Evolutionary conservation across 1,284 basidiomycete species (phyloP).

Genomic region (Xanthoconium separans): DNA sequence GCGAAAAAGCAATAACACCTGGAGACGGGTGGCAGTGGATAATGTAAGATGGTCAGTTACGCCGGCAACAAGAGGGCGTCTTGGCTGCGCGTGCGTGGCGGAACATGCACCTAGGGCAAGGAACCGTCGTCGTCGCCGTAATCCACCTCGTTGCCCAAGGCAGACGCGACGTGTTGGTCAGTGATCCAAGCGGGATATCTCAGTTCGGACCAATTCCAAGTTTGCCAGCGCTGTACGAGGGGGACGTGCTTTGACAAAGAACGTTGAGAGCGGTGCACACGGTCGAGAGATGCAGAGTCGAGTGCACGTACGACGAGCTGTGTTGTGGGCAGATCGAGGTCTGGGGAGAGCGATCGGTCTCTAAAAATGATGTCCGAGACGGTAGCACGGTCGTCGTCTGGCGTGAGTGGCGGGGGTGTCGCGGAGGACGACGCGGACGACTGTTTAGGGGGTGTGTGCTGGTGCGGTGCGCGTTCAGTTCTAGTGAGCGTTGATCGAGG

Average conservation of each 20-base stretch:
- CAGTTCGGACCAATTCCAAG: constrained; percentile 34
- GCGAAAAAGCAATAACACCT: constrained; percentile 13
- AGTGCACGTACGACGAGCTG: constrained; percentile 24
- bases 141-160: constrained; percentile 21
- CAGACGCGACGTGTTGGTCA: not conserved
- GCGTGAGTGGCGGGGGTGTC: constrained; percentile 36
- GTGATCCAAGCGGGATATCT: constrained; percentile 27
- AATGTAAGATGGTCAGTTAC: constrained; percentile 16
- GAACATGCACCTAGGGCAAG: constrained; percentile 12
- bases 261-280: constrained; percentile 21
- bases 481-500: not conserved
- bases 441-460: constrained; percentile 24
- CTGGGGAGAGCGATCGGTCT: constrained; percentile 25
- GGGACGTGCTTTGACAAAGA: constrained; percentile 24
- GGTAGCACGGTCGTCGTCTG: constrained; percentile 36
- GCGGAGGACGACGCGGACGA: constrained; percentile 31
- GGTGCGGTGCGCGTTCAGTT: not conserved
- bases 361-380: constrained; percentile 16
- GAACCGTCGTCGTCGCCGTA: constrained; percentile 22
- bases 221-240: constrained; percentile 31
- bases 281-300: constrained; percentile 11
- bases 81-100: constrained; percentile 12
- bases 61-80: constrained; percentile 14
- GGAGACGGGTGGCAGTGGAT: constrained; percentile 2
- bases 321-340: constrained; percentile 14